A percentile compares a stretch with the other conserved stretches of the same genome.
These are phyloP conservation scores for Rhynchospora breviuscula DNA, from an alignment of 176 grass and related monocot genomes.

Conservation along the genomic window DNA sequence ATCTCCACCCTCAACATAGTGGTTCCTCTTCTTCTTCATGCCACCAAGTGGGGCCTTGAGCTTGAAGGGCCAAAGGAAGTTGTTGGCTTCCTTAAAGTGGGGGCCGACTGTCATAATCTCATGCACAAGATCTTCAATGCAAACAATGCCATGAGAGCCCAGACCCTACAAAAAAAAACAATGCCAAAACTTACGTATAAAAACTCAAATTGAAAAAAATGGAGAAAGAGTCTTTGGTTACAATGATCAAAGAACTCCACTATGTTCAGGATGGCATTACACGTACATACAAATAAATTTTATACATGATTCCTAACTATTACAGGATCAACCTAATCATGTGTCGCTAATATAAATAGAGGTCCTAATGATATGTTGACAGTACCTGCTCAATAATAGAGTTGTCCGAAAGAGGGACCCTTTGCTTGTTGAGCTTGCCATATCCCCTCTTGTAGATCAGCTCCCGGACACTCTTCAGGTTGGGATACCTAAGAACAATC, in stretches of 20 bases:
- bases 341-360: not conserved
- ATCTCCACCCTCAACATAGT: constrained; percentile 90
- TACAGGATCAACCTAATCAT: too few relatives aligned
- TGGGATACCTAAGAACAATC: constrained; percentile 54
- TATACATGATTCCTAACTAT: not conserved
- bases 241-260: not conserved
- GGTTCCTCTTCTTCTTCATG: constrained; percentile 84
- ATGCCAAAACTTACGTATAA: not conserved
- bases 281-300: not conserved
- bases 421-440: constrained; percentile 83
- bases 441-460: constrained; percentile 92
- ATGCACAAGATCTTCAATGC: constrained; percentile 86
- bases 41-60: constrained; percentile 66
- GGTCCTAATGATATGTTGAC: not conserved
- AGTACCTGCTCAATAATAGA: constrained; percentile 59
- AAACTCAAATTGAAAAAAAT: not conserved
- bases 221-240: too few relatives aligned
- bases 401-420: constrained; percentile 61
- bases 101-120: constrained; percentile 84
- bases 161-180: constrained; percentile 38
- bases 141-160: constrained; percentile 58
- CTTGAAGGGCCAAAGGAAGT: constrained; percentile 95
- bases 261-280: not conserved
- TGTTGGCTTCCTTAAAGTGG: constrained; percentile 90
- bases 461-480: constrained; percentile 82